Evolutionary conservation across 306 rosid genomes (phyloP).

Genomic region (Quercus parvula): DNA sequence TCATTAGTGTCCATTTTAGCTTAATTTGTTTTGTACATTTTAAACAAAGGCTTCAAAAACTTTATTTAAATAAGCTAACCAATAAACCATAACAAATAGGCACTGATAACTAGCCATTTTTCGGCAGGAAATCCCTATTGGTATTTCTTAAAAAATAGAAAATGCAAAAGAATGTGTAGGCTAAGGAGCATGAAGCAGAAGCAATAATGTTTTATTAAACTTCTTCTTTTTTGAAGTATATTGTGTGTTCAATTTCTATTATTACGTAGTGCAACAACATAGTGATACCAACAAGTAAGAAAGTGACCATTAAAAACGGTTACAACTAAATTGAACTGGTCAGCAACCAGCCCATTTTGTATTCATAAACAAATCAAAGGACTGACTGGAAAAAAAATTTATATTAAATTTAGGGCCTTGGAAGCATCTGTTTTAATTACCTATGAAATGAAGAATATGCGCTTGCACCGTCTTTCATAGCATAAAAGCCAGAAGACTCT

Average conservation of each 20-base stretch:
- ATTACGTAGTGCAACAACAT: not conserved
- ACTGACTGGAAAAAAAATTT: not conserved
- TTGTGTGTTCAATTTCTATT: not conserved
- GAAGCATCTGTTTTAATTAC: not conserved
- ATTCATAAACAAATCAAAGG: not conserved
- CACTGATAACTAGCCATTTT: no score
- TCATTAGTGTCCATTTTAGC: no score
- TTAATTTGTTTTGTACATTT: no score
- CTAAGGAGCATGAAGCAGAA: not conserved
- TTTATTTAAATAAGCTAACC: no score
- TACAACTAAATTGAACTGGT: not conserved
- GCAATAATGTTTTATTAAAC: not conserved
- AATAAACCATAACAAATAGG: no score
- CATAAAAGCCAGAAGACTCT: slow-evolving; percentile 3
- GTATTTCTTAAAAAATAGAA: not conserved
- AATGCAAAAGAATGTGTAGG: not conserved
- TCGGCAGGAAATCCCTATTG: not conserved
- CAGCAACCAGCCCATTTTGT: not conserved
- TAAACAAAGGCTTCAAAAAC: no score
- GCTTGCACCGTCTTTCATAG: not conserved
- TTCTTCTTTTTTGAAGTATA: no score
- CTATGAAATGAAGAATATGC: not conserved
- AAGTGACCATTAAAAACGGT: not conserved
- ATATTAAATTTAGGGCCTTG: not conserved
- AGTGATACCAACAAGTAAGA: not conserved